Evolutionary conservation across 2,329 filamentous ascomycete genomes (phyloP).

Genomic region (Cercospora nicotianae): DNA sequence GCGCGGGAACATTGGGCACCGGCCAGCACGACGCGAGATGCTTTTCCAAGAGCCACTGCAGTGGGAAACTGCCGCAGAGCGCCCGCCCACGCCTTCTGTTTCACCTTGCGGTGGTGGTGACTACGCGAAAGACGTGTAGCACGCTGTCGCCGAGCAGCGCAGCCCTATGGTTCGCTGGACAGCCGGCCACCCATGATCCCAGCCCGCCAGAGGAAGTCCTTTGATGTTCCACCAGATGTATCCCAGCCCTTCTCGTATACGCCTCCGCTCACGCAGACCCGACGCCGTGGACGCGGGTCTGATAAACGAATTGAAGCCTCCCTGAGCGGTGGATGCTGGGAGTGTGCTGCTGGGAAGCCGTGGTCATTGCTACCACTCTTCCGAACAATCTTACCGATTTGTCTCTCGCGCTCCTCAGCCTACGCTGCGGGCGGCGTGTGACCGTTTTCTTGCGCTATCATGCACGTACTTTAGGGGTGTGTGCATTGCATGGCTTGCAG

Average conservation of each 20-base stretch:
- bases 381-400: neutral
- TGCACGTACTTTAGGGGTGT: neutral
- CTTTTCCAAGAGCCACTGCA: neutral
- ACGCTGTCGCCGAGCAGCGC: neutral
- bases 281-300: conserved; percentile 2
- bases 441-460: neutral
- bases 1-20: neutral
- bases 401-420: neutral
- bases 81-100: neutral
- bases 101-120: neutral
- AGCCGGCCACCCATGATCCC: neutral
- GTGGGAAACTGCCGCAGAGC: neutral
- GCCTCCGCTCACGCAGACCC: neutral
- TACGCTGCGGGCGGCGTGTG: neutral
- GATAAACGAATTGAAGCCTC: neutral
- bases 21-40: neutral
- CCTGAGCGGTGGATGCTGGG: neutral
- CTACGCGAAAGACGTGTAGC: neutral
- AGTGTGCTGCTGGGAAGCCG: neutral
- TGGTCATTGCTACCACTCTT: neutral
- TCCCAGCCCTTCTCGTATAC: neutral
- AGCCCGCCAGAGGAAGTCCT: neutral
- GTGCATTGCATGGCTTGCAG: neutral
- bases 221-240: neutral
- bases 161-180: neutral